These are phyloP conservation scores for Akebia trifoliata DNA, from an alignment of 164 flowering plant species.

Conservation along the genomic window DNA sequence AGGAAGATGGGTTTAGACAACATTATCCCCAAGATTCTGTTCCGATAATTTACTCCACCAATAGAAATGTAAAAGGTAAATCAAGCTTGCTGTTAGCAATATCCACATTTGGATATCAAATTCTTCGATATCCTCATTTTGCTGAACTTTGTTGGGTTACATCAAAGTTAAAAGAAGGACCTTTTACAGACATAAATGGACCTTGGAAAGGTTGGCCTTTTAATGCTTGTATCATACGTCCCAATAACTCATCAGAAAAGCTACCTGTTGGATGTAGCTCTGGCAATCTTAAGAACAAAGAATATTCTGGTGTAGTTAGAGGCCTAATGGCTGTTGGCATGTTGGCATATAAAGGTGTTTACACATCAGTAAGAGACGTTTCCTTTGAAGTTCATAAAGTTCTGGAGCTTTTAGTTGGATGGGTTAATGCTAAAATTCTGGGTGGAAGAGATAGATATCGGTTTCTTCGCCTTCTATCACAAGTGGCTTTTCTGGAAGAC, in stretches of 20 bases:
- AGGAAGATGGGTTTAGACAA: slow-evolving; percentile 8
- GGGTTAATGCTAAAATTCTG: slow-evolving; percentile 52
- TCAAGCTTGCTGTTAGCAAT: slow-evolving; percentile 58
- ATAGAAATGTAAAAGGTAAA: slow-evolving; percentile 46
- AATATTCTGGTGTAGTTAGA: slow-evolving; percentile 53
- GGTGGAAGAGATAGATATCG: slow-evolving; percentile 68
- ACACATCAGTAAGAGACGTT: slow-evolving; percentile 66
- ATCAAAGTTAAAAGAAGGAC: slow-evolving; percentile 92
- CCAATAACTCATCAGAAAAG: slow-evolving; percentile 39
- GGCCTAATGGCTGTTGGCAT: slow-evolving; percentile 92
- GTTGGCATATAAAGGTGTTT: slow-evolving; percentile 77
- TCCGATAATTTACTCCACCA: slow-evolving; percentile 23
- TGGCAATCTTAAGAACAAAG: slow-evolving; percentile 38
- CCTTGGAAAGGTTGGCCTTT: slow-evolving; percentile 99
- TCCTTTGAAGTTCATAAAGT: slow-evolving; percentile 69
- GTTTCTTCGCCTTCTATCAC: slow-evolving; percentile 71
- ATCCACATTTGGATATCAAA: slow-evolving; percentile 84
- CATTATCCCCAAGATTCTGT: slow-evolving; percentile 26
- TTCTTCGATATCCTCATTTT: slow-evolving; percentile 88
- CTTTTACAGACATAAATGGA: slow-evolving; percentile 59
- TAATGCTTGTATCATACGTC: slow-evolving; percentile 80
- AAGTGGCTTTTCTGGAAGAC: slow-evolving; percentile 93
- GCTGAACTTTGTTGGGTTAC: slow-evolving; percentile 98
- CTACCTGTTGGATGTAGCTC: slow-evolving; percentile 31
- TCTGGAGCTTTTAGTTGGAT: slow-evolving; percentile 65